Evolutionary conservation across 768 basidiomycete species (phyloP).

Genomic region (Suillus cothurnatus): DNA sequence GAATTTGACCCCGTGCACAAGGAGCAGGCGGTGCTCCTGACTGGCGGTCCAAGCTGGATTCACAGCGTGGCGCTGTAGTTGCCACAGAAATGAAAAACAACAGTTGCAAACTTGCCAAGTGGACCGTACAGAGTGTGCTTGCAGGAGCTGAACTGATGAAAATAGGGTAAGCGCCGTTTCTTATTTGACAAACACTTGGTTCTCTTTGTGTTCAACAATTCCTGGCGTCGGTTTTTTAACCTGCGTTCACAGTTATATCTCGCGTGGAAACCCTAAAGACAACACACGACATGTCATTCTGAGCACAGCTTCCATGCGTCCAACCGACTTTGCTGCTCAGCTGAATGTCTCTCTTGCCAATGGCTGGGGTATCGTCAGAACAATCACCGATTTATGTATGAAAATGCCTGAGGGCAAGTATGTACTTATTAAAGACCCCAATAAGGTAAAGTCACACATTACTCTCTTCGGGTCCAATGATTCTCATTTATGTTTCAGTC

Average conservation of each 20-base stretch:
- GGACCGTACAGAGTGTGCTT: constrained; percentile 93
- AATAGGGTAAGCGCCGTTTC: constrained; percentile 74
- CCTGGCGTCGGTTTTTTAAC: constrained; percentile 15
- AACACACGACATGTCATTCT: constrained; percentile 95
- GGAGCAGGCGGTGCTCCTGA: constrained; percentile 97
- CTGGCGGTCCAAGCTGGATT: constrained; percentile 96
- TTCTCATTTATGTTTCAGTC: constrained; percentile 54
- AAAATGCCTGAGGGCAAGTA: constrained; percentile 99
- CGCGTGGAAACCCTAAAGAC: constrained; percentile 91
- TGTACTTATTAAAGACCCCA: constrained; percentile 95
- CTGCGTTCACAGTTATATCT: constrained; percentile 73
- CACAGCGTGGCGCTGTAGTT: constrained; percentile 95
- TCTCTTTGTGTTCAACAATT: neutral
- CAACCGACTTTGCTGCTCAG: constrained; percentile 91
- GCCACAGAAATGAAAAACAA: constrained; percentile 99
- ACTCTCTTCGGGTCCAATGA: constrained; percentile 6
- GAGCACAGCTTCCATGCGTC: constrained; percentile 93
- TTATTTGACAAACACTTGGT: neutral
- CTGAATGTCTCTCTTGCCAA: constrained; percentile 94
- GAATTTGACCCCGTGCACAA: constrained; percentile 90
- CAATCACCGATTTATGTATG: constrained; percentile 91
- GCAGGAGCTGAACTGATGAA: constrained; percentile 97
- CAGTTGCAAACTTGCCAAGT: constrained; percentile 94
- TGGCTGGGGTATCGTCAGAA: constrained; percentile 98
- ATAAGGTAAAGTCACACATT: constrained; percentile 67